A percentile compares a stretch with the other conserved stretches of the same genome.
These are phyloP conservation scores for Dalbergia oliveri DNA, from an alignment of 306 rosid genomes.

Conservation along the genomic window DNA sequence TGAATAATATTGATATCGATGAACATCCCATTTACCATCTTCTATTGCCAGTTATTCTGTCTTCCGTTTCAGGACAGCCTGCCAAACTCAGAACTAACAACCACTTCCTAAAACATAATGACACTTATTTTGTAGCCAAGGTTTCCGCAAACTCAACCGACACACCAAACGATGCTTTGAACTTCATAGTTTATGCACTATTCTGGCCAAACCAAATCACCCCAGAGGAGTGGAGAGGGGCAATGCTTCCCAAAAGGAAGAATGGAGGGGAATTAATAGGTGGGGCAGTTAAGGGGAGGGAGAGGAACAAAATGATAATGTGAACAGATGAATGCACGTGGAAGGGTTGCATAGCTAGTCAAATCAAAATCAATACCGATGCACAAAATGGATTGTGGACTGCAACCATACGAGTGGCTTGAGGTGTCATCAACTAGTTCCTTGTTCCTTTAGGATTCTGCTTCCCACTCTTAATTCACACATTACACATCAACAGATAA, in stretches of 20 bases:
- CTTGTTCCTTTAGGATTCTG: background rate
- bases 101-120: background rate
- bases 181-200: background rate
- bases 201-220: conserved; percentile 6
- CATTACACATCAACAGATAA: background rate
- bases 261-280: conserved; percentile 86
- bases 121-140: background rate
- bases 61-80: conserved; percentile 16
- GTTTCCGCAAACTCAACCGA: conserved; percentile 36
- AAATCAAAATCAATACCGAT: conserved; percentile 49
- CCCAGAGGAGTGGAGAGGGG: conserved; percentile 29
- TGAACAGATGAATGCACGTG: conserved; percentile 63
- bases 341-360: conserved; percentile 38
- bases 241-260: conserved; percentile 67
- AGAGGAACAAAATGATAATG: conserved; percentile 40
- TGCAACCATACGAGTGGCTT: conserved; percentile 37
- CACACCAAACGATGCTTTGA: conserved; percentile 29
- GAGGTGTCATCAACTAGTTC: conserved; percentile 49
- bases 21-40: background rate
- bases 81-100: conserved; percentile 11
- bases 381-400: conserved; percentile 42
- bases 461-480: conserved; percentile 38
- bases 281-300: conserved; percentile 39
- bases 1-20: background rate
- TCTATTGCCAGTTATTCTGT: conserved; percentile 27